These are phyloP conservation scores for Diplotaxis tenuifolia DNA, from an alignment of 345 rosid genomes.

Conservation along the genomic window DNA sequence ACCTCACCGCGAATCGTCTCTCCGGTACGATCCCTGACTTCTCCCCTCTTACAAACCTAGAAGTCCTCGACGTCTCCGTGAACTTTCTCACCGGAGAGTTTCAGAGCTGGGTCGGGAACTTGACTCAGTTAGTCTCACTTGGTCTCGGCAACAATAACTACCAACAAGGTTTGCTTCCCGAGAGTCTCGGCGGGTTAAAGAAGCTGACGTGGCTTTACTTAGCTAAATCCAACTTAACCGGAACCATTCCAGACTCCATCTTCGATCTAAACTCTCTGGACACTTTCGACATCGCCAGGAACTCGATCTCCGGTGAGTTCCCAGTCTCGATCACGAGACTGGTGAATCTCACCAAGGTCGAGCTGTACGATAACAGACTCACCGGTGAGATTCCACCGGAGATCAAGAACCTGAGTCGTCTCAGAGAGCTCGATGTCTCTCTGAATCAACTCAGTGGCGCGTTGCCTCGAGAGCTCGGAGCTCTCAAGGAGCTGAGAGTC, in stretches of 20 bases:
- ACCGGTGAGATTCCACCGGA: slow-evolving; percentile 65
- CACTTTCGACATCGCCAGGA: slow-evolving; percentile 58
- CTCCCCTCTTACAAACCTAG: slow-evolving; percentile 47
- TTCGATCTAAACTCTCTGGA: slow-evolving; percentile 43
- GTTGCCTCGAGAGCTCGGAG: slow-evolving; percentile 57
- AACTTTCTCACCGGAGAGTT: slow-evolving; percentile 61
- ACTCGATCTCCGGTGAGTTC: slow-evolving; percentile 55
- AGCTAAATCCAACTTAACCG: slow-evolving; percentile 42
- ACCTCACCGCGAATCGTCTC: slow-evolving; percentile 53
- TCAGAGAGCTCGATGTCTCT: slow-evolving; percentile 71
- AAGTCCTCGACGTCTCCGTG: slow-evolving; percentile 49
- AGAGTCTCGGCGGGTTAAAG: slow-evolving; percentile 58
- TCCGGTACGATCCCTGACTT: slow-evolving; percentile 63
- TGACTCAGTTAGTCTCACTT: slow-evolving; percentile 48
- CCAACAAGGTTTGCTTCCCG: slow-evolving; percentile 55
- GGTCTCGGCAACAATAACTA: slow-evolving; percentile 50
- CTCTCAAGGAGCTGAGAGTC: slow-evolving; percentile 50
- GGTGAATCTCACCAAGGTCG: slow-evolving; percentile 57
- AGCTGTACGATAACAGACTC: slow-evolving; percentile 52
- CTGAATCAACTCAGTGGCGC: slow-evolving; percentile 48
- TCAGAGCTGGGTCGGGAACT: slow-evolving; percentile 65
- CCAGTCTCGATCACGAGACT: slow-evolving; percentile 55
- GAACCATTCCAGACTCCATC: slow-evolving; percentile 63
- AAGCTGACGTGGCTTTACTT: slow-evolving; percentile 59
- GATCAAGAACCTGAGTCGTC: slow-evolving; percentile 48